Evolutionary conservation across 2,329 filamentous ascomycete genomes (phyloP), one percentile per base, ranked within the genome.

Genomic region (Chaetomiaceae sp.): DNA sequence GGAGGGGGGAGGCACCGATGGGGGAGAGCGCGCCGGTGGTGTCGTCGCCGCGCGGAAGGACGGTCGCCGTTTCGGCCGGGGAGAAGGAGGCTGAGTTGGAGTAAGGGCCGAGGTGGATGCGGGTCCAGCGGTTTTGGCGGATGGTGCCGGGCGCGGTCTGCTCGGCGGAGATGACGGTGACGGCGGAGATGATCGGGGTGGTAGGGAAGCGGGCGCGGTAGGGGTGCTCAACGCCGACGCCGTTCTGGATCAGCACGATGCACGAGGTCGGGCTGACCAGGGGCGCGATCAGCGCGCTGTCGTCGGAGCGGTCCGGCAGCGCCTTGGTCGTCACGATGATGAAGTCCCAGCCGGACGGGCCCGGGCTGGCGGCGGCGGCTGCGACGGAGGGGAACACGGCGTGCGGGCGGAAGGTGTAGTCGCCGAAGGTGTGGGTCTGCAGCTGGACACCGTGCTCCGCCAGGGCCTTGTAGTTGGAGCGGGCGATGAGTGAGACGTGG

Each of bases 311-410:
- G 60, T 86, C 81, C 0, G 83, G 82, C 9, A 86, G 69, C 0
- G 82, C 82, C 63, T 87, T 87, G 17, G 83, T 86, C 11, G 79
- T 83, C 36, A 86, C 78, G 44, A 87, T 71, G 35, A 87, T 74
- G 60, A 78, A 86, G 65, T 86, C 79, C 63, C 63, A 65, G 43
- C 52, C 41, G 36, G 20, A 20, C 2, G 39, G 17, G 10, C 32
- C 44, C 14, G 48, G 40, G 33, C 55, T 54, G 17, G 62, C 60
- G 14, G 65, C 68, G 4, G 81, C 81, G n/a, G 77, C 75, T 8
- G 70, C 68, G 11, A 79, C 74, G 30, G 74, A 81, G 17, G 79
- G 72, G 60, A 80, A 86, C n/a, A 78, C 79, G 38, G 74, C 71
- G 44, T 80, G 63, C 3, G 85, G 76, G 30, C 52, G 66, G 68